These are phyloP conservation scores for Verticillium dahliae DNA, from an alignment of 2,329 filamentous ascomycete genomes.

Conservation along the genomic window DNA sequence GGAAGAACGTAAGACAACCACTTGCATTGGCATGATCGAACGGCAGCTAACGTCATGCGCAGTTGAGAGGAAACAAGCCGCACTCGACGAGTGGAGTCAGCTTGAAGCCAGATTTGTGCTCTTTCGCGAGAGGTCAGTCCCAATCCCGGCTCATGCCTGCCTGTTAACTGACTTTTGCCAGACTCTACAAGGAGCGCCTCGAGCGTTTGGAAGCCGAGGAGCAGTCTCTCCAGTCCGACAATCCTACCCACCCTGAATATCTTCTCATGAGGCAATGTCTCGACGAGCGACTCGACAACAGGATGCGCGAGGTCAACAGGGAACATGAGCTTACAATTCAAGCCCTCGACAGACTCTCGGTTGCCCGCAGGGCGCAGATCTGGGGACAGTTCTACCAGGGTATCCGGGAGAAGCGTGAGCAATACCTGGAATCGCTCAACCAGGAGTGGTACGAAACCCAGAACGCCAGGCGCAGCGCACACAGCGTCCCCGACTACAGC, in stretches of 20 bases:
- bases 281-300: constrained; percentile 74
- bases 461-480: constrained; percentile 75
- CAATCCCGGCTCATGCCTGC: not conserved
- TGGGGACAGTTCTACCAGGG: constrained; percentile 88
- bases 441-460: constrained; percentile 92
- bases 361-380: constrained; percentile 78
- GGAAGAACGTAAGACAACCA: constrained; percentile 51
- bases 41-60: constrained; percentile 9
- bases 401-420: constrained; percentile 75
- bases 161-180: constrained; percentile 26
- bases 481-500: constrained; percentile 74
- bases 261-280: constrained; percentile 85
- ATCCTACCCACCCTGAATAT: constrained; percentile 82
- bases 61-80: constrained; percentile 74
- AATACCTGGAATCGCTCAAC: constrained; percentile 71
- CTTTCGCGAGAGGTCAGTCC: constrained; percentile 67
- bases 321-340: constrained; percentile 68
- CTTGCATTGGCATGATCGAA: not conserved
- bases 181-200: constrained; percentile 83
- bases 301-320: constrained; percentile 67
- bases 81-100: constrained; percentile 69
- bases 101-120: constrained; percentile 86
- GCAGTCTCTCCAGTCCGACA: constrained; percentile 50
- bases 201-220: constrained; percentile 70
- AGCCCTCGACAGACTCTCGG: constrained; percentile 65